Evolutionary conservation across 2,329 filamentous ascomycete genomes (phyloP).

Genomic region (Trichoderma pleuroti): DNA sequence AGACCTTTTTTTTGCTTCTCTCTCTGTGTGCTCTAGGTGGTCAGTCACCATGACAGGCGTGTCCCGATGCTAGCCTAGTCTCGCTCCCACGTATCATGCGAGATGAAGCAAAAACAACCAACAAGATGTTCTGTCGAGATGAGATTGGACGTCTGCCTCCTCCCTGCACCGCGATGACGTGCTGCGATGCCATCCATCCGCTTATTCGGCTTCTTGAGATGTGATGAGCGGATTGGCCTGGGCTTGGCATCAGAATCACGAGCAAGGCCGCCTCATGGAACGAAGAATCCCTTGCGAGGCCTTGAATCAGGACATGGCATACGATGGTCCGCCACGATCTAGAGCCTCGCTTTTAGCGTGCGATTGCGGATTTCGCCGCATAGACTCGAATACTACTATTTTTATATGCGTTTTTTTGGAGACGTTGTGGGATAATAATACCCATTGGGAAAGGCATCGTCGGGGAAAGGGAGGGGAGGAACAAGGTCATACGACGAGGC

Average conservation of each 20-base stretch:
- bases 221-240: not conserved
- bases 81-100: constrained; percentile 15
- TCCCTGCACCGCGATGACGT: constrained; percentile 8
- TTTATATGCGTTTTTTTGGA: not conserved
- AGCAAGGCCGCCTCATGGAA: not conserved
- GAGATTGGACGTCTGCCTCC: not conserved
- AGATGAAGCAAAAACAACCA: constrained; percentile 15
- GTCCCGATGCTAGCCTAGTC: constrained; percentile 22
- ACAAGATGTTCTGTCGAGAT: not conserved
- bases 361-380: not conserved
- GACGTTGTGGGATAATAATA: not conserved
- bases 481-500: not conserved
- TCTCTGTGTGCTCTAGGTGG: not conserved
- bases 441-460: not conserved
- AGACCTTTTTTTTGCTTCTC: not conserved
- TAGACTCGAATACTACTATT: not conserved
- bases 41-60: constrained; percentile 1
- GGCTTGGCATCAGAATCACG: not conserved
- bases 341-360: not conserved
- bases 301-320: not conserved
- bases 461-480: not conserved
- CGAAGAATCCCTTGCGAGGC: not conserved
- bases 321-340: not conserved
- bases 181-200: constrained; percentile 1
- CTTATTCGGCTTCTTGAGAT: constrained; percentile 9